Conservation (phyloP, 192 early-diverging fungal genomes). For the Coemansia aciculifera region DNA sequence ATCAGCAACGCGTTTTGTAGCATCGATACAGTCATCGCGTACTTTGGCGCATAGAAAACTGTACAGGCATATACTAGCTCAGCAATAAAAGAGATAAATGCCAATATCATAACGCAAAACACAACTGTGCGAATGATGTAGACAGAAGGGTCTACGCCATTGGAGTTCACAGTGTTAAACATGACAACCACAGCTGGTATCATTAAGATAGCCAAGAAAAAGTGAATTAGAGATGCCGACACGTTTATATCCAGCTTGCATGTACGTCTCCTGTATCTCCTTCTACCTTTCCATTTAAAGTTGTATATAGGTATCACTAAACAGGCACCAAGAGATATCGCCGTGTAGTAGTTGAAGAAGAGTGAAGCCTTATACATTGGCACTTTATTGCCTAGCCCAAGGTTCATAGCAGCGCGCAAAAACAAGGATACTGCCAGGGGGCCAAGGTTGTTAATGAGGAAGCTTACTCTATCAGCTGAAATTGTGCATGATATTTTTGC, state of each 20-base stretch:
- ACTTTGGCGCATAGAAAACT: neutral
- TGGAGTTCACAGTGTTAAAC: neutral
- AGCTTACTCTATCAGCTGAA: neutral
- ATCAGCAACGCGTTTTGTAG: slow-evolving; percentile 5
- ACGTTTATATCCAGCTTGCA: neutral
- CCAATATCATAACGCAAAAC: neutral
- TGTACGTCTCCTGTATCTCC: neutral
- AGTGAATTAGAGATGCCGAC: neutral
- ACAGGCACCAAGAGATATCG: neutral
- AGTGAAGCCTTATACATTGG: slow-evolving; percentile 4
- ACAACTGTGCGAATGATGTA: neutral
- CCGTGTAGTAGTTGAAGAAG: slow-evolving; percentile 13
- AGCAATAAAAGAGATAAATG: neutral
- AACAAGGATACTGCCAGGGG: neutral
- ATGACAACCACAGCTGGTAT: neutral
- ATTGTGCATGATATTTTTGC: no score
- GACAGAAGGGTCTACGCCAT: neutral
- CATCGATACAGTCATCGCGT: neutral
- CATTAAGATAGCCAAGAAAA: neutral
- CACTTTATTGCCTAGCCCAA: neutral
- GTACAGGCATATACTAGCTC: neutral
- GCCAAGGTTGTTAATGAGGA: neutral
- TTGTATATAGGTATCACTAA: neutral
- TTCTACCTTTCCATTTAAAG: neutral
- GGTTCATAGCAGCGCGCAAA: slow-evolving; percentile 1